Percentiles rank a stretch among this genome's conserved stretches.
Evolutionary conservation across 1,284 basidiomycete species (phyloP).

Genomic region (Boletus sp.): DNA sequence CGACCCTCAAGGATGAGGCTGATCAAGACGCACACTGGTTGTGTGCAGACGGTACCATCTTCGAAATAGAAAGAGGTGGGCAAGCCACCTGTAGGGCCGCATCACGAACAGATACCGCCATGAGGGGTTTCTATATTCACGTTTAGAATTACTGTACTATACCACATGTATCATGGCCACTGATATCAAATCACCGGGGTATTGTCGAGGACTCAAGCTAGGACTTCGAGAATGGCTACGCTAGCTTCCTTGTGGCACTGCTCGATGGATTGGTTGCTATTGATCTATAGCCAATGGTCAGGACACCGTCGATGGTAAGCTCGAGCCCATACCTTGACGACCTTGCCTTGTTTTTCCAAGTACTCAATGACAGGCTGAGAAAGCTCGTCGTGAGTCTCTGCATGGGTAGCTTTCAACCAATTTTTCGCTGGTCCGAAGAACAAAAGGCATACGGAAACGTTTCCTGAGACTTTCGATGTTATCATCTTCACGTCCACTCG

Average conservation of each 20-base stretch:
- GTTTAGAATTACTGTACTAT: constrained; percentile 24
- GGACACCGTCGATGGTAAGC: neutral
- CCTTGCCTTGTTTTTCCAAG: constrained; percentile 74
- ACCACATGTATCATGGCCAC: constrained; percentile 17
- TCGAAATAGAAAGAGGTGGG: constrained; percentile 59
- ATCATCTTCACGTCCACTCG: constrained; percentile 95
- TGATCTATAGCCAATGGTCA: constrained; percentile 56
- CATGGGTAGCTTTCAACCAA: constrained; percentile 10
- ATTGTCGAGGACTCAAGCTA: constrained; percentile 35
- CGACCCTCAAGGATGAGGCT: constrained; percentile 47
- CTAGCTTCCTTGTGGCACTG: constrained; percentile 71
- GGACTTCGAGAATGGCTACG: constrained; percentile 53
- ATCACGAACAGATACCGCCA: constrained; percentile 34
- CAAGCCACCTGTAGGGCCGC: constrained; percentile 53
- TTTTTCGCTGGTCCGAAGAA: neutral
- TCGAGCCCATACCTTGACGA: constrained; percentile 54
- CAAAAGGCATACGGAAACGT: constrained; percentile 76
- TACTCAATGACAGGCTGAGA: constrained; percentile 97
- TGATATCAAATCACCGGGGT: constrained; percentile 16
- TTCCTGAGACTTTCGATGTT: constrained; percentile 96
- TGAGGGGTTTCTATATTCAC: constrained; percentile 52
- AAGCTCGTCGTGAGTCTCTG: constrained; percentile 88
- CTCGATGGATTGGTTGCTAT: constrained; percentile 76
- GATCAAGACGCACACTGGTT: constrained; percentile 66
- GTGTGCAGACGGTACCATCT: constrained; percentile 76